These are phyloP conservation scores for Exophiala alcalophila DNA, from an alignment of 2,329 filamentous ascomycete species.

Conservation along the genomic window DNA sequence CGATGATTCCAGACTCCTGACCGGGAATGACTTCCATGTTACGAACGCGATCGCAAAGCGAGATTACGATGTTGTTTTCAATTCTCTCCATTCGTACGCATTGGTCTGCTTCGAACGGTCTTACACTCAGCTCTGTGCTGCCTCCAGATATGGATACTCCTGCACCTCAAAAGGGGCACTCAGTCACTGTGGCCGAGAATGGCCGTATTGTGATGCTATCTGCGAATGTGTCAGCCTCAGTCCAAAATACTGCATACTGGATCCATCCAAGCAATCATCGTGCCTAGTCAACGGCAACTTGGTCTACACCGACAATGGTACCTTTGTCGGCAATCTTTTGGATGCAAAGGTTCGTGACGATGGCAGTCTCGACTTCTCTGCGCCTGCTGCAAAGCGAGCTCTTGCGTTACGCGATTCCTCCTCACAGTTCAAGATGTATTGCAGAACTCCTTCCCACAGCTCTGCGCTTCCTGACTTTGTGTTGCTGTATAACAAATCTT, in stretches of 20 bases:
- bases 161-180: background rate
- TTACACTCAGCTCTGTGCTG: background rate
- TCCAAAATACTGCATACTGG: background rate
- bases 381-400: background rate
- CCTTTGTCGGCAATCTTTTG: constrained; percentile 1
- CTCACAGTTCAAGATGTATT: background rate
- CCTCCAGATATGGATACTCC: background rate
- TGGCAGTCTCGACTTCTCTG: constrained; percentile 11
- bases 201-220: background rate
- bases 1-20: background rate
- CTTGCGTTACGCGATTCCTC: background rate
- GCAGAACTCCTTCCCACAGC: background rate
- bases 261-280: too few species aligned
- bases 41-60: background rate
- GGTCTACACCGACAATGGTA: constrained; percentile 3
- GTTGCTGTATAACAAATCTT: constrained; percentile 4
- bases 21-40: background rate
- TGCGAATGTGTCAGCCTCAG: constrained; percentile 3
- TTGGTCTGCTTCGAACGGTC: constrained; percentile 1
- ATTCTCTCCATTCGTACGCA: background rate
- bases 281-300: constrained; percentile 1
- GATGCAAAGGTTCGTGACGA: constrained; percentile 9
- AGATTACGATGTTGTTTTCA: background rate
- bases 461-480: background rate
- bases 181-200: background rate